These are phyloP conservation scores for Diatrype stigma DNA, from an alignment of 2,329 filamentous ascomycete species.

Conservation along the genomic window DNA sequence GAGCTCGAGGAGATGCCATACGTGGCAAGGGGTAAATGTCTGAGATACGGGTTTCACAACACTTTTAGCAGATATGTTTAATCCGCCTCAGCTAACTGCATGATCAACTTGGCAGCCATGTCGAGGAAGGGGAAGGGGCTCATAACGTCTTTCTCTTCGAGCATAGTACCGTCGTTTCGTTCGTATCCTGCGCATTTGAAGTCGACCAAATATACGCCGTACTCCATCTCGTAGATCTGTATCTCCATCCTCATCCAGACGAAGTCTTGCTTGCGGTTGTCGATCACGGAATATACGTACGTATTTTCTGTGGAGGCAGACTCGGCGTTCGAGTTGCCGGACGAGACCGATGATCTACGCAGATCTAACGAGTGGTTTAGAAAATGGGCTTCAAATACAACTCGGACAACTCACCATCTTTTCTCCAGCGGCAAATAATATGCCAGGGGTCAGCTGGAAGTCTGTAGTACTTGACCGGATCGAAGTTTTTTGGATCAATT, in stretches of 20 bases:
- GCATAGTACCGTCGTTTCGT: conserved; percentile 64
- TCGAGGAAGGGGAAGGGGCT: conserved; percentile 95
- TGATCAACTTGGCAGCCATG: conserved; percentile 85
- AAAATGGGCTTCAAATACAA: conserved; percentile 37
- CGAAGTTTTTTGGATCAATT: conserved; percentile 35
- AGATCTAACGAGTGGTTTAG: conserved; percentile 36
- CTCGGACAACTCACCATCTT: conserved; percentile 65
- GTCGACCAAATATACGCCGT: conserved; percentile 89
- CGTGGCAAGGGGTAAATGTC: background rate
- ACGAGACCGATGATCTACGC: conserved; percentile 28
- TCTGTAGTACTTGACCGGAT: conserved; percentile 63
- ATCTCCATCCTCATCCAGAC: conserved; percentile 96
- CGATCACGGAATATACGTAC: conserved; percentile 36
- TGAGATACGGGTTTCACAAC: background rate
- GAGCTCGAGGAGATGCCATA: background rate
- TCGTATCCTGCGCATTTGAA: conserved; percentile 99
- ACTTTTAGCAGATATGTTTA: conserved; percentile 22
- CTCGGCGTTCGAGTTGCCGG: conserved; percentile 23
- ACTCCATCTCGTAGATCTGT: conserved; percentile 91
- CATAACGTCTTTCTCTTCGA: conserved; percentile 92
- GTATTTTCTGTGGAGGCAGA: conserved; percentile 39
- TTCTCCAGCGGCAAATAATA: conserved; percentile 84
- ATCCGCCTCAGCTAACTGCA: conserved; percentile 83
- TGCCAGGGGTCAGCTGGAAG: conserved; percentile 95
- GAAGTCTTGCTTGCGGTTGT: conserved; percentile 54